Evolutionary conservation across 2,329 filamentous ascomycete species (phyloP).

Genomic region (Trichoderma sp.): DNA sequence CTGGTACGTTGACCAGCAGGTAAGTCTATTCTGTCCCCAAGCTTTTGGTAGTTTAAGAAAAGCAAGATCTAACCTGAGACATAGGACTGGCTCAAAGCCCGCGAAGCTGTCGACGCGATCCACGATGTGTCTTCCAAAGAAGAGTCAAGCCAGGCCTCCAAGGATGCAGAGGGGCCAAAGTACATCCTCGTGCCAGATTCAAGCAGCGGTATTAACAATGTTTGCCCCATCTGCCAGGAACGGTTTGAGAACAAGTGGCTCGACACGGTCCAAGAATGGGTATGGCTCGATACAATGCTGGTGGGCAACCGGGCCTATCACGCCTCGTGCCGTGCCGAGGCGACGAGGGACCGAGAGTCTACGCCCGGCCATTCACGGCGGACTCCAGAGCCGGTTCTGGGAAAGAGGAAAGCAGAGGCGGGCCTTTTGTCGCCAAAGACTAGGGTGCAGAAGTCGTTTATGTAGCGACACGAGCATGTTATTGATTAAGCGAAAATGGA

Average conservation of each 20-base stretch:
- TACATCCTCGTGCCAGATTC: constrained; percentile 87
- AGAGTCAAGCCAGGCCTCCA: constrained; percentile 38
- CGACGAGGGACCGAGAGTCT: constrained; percentile 63
- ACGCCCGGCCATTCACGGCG: constrained; percentile 46
- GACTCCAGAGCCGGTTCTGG: constrained; percentile 67
- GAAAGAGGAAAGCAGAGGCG: constrained; percentile 75
- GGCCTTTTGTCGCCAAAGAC: constrained; percentile 44
- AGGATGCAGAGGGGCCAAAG: constrained; percentile 51
- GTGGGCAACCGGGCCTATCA: constrained; percentile 83
- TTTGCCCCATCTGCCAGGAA: constrained; percentile 94
- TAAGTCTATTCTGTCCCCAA: constrained; percentile 46
- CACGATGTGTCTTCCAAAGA: constrained; percentile 41
- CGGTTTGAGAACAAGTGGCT: constrained; percentile 91
- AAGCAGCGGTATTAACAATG: constrained; percentile 68
- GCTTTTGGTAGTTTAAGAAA: background rate
- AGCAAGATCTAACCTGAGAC: constrained; percentile 17
- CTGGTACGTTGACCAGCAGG: constrained; percentile 90
- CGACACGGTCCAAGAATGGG: constrained; percentile 92
- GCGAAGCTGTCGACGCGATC: constrained; percentile 74
- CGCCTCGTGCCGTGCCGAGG: constrained; percentile 84
- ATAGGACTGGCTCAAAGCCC: constrained; percentile 86
- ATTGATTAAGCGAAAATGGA: background rate
- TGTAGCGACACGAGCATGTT: constrained; percentile 28
- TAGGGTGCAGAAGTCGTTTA: constrained; percentile 40
- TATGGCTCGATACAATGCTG: constrained; percentile 87